A percentile compares a stretch with the other conserved stretches of the same genome.
Evolutionary conservation across 371 early-diverging fungal species (phyloP).

Genomic region (Gilbertella persicaria): DNA sequence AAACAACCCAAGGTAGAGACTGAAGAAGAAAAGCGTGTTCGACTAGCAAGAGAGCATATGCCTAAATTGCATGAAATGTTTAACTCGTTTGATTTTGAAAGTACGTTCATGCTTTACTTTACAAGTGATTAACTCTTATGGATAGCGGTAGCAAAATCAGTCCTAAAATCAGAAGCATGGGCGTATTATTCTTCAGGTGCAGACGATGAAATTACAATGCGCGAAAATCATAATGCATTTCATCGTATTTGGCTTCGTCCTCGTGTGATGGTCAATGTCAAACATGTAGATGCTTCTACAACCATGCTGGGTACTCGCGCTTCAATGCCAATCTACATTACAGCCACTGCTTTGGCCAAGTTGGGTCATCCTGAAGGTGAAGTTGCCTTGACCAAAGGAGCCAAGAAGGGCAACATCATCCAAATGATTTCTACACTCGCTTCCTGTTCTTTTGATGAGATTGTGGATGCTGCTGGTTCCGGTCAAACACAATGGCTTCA

Average conservation of each 20-base stretch:
- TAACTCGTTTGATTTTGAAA: constrained; percentile 77
- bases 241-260: constrained; percentile 79
- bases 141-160: constrained; percentile 59
- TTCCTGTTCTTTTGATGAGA: constrained; percentile 70
- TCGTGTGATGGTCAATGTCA: constrained; percentile 76
- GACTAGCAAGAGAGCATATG: constrained; percentile 45
- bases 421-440: constrained; percentile 79
- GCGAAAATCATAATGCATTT: constrained; percentile 79
- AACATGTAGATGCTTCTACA: constrained; percentile 61
- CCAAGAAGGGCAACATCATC: constrained; percentile 47
- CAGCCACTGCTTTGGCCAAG: constrained; percentile 69
- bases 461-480: constrained; percentile 47
- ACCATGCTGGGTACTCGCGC: constrained; percentile 63
- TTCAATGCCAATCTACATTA: constrained; percentile 56
- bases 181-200: constrained; percentile 85
- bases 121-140: background rate
- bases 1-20: constrained; percentile 30
- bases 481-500: constrained; percentile 77
- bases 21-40: constrained; percentile 39
- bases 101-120: constrained; percentile 15
- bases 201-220: constrained; percentile 82
- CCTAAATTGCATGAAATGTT: constrained; percentile 67
- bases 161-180: constrained; percentile 74
- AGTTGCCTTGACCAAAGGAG: constrained; percentile 67
- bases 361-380: constrained; percentile 81